phyloP scores from a whole-genome alignment of 345 rosid genomes.

The Hibiscus tridactylites region DNA sequence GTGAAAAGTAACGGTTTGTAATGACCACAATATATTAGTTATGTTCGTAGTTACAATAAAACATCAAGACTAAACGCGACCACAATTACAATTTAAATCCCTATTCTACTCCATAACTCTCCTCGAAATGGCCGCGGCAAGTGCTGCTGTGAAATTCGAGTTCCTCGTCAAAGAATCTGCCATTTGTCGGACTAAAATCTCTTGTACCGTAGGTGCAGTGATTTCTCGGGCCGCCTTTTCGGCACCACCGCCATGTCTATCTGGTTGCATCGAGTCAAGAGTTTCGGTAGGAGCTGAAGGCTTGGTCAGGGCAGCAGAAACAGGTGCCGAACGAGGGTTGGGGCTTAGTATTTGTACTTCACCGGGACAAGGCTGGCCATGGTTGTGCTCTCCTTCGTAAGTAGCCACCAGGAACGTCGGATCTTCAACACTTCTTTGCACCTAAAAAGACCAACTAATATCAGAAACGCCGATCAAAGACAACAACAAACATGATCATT shows the following conservation, averaged over 20 bases:
- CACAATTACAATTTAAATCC: too few relatives aligned
- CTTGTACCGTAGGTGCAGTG: conserved; percentile 30
- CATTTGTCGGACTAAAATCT: conserved; percentile 61
- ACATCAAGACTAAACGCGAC: too few relatives aligned
- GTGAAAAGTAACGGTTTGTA: too few relatives aligned
- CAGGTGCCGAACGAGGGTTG: background rate
- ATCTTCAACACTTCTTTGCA: conserved; percentile 80
- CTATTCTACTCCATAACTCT: conserved; percentile 33
- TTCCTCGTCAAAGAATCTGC: conserved; percentile 66
- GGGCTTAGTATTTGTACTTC: conserved; percentile 20
- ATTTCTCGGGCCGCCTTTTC: conserved; percentile 17
- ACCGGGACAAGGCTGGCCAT: conserved; percentile 26
- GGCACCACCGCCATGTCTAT: background rate
- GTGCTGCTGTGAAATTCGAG: conserved; percentile 66
- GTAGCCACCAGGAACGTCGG: conserved; percentile 62
- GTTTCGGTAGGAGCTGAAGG: conserved; percentile 5
- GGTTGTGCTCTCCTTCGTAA: conserved; percentile 90
- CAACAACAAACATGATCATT: background rate
- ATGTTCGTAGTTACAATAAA: too few relatives aligned
- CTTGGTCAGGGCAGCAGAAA: conserved; percentile 1
- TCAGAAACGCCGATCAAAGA: background rate
- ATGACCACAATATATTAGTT: too few relatives aligned
- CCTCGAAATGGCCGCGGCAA: conserved; percentile 73
- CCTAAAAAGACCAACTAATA: conserved; percentile 30
- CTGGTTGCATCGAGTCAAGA: conserved; percentile 26